A percentile compares a stretch with the other conserved stretches of the same genome.
Evolutionary conservation across 2,329 filamentous ascomycete species (phyloP).

Genomic region (Pyrenochaeta sp.): DNA sequence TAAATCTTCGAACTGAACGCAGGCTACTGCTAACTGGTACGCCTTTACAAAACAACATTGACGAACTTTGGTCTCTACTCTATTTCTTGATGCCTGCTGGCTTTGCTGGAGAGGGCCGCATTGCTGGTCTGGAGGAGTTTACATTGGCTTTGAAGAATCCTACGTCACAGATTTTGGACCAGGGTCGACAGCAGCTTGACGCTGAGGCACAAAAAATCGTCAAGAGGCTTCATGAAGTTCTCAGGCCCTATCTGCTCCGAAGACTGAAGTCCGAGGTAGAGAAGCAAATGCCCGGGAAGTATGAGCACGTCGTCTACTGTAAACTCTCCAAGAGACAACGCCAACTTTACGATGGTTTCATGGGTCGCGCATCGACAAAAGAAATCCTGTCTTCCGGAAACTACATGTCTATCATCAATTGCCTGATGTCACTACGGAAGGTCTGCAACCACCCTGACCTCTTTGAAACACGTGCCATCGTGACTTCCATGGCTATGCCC

Average conservation of each 20-base stretch:
- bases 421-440: constrained; percentile 95
- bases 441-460: constrained; percentile 98
- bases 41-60: constrained; percentile 94
- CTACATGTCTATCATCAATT: constrained; percentile 97
- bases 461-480: constrained; percentile 94
- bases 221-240: constrained; percentile 89
- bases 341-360: constrained; percentile 95
- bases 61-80: constrained; percentile 94
- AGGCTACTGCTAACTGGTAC: constrained; percentile 91
- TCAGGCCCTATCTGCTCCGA: constrained; percentile 89
- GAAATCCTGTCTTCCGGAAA: constrained; percentile 91
- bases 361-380: constrained; percentile 87
- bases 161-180: constrained; percentile 94
- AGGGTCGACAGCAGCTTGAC: constrained; percentile 91
- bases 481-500: constrained; percentile 93
- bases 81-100: constrained; percentile 96
- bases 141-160: constrained; percentile 95
- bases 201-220: constrained; percentile 93
- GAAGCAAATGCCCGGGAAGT: constrained; percentile 98
- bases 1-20: constrained; percentile 91
- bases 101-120: constrained; percentile 83
- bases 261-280: constrained; percentile 96
- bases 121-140: constrained; percentile 94
- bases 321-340: constrained; percentile 93
- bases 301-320: constrained; percentile 96